Percentiles rank a stretch among this genome's conserved stretches.
Conservation (phyloP, 2,329 filamentous ascomycete species). For the Rhynchosporium agropyri region DNA sequence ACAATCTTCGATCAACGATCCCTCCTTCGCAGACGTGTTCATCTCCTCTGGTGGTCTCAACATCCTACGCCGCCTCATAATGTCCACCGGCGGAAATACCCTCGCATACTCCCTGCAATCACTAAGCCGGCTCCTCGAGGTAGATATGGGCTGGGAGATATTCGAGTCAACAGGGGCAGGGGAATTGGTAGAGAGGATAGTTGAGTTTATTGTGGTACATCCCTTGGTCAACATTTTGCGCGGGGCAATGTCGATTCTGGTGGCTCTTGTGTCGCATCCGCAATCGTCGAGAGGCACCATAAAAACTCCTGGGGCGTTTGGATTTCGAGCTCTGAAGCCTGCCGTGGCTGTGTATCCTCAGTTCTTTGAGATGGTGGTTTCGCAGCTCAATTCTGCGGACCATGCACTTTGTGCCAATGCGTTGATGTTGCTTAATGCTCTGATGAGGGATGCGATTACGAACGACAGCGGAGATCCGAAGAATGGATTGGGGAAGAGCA, state of each 20-base stretch:
- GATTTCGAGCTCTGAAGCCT: slow-evolving; percentile 89
- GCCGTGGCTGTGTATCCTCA: slow-evolving; percentile 89
- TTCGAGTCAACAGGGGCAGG: slow-evolving; percentile 65
- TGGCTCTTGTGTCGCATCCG: slow-evolving; percentile 87
- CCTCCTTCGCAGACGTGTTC: slow-evolving; percentile 94
- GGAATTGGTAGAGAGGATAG: slow-evolving; percentile 74
- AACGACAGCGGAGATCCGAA: slow-evolving; percentile 60
- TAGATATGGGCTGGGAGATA: slow-evolving; percentile 97
- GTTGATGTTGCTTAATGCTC: slow-evolving; percentile 89
- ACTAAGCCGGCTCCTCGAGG: slow-evolving; percentile 82
- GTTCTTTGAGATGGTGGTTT: slow-evolving; percentile 92
- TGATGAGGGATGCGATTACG: slow-evolving; percentile 89
- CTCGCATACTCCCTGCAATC: slow-evolving; percentile 93
- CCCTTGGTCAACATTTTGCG: slow-evolving; percentile 96
- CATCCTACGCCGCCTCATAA: slow-evolving; percentile 78
- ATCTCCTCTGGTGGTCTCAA: slow-evolving; percentile 85
- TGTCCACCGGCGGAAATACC: slow-evolving; percentile 88
- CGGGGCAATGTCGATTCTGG: slow-evolving; percentile 94
- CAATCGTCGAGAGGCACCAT: slow-evolving; percentile 53
- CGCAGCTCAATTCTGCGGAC: slow-evolving; percentile 88
- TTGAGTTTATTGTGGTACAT: slow-evolving; percentile 91
- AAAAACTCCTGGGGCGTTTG: slow-evolving; percentile 67
- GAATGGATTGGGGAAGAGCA: slow-evolving; percentile 41
- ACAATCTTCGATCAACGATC: slow-evolving; percentile 92
- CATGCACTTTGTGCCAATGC: slow-evolving; percentile 95